phyloP scores from a whole-genome alignment of 164 flowering plant genomes.

The Cinnamomum micranthum region DNA sequence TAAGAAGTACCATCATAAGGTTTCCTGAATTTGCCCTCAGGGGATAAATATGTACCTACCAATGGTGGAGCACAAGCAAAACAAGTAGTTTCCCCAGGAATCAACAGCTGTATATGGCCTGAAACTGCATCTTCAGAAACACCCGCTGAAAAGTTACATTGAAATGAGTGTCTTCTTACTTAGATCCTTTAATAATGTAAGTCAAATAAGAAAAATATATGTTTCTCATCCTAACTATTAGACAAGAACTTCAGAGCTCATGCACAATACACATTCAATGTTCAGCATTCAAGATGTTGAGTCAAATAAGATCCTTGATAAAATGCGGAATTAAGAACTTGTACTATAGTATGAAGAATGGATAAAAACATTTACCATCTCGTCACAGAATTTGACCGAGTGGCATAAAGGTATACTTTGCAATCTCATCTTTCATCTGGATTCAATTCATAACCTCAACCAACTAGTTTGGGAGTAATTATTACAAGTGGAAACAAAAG shows the following conservation, averaged over 20 bases:
- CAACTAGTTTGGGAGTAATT: too few species aligned
- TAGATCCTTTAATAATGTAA: background rate
- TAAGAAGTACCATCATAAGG: background rate
- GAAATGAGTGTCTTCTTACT: background rate
- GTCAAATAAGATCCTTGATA: background rate
- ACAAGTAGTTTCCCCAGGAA: slow-evolving; percentile 99
- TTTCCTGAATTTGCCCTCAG: background rate
- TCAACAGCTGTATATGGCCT: slow-evolving; percentile 89
- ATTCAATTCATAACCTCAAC: too few species aligned
- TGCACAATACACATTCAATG: background rate
- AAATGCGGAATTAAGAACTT: background rate
- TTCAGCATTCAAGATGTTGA: background rate
- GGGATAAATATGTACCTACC: slow-evolving; percentile 43
- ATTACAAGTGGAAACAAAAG: too few species aligned
- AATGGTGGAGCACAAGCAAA: slow-evolving; percentile 99
- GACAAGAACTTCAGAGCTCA: background rate
- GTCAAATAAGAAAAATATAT: background rate
- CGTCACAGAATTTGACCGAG: too few species aligned
- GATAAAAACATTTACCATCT: too few species aligned
- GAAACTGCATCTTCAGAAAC: slow-evolving; percentile 99
- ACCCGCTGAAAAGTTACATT: slow-evolving; percentile 43
- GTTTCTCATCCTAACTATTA: background rate
- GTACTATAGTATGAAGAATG: background rate
- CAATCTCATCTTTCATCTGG: too few species aligned
- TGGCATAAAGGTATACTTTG: too few species aligned